Base-by-base conservation (phyloP, 75 land plant species). In the Sequoiadendron giganteum region DNA sequence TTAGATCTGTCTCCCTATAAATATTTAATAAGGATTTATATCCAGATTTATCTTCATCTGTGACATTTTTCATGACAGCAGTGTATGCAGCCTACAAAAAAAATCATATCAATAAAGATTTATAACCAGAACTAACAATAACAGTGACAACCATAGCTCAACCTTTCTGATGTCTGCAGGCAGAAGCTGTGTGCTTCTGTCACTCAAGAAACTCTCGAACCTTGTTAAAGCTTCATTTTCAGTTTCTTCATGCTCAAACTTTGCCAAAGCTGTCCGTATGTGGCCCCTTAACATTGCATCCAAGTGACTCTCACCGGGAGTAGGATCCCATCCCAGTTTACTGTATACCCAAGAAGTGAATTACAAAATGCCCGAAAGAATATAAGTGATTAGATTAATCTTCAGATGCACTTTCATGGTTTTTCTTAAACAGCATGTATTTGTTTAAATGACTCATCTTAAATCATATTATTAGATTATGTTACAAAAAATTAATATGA, bases 161-260 rank as follows among this genome's bases (percentile, higher is more conserved):
- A 97, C 99, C 93, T 90, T 97, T 94, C 99, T 94, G 19, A 92
- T 91, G 86, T 98, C 99, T 58, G 99, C 93, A 79, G 97, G 96
- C 34, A 98, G 94, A 25, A 95, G 91, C 34, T 94, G 87, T 30
- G 96, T 94, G 84, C 88, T 92, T 90, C 95, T 92, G 89, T 98
- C 99, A 40, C 91, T 88, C 48, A 97, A 83, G 89, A 91, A 98
- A 42, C 88, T 93, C 39, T 93, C 85, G 86, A 97, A 98, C 7
- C 99, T 95, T 86, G 92, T 92, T 15, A 70, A 83, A 61, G 96
- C 97, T 91, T 98, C 99, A 30, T 86, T 85, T 70, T 87, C 43
- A 16, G 97, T 95, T 32, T 49, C 84, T 32, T 96, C 95, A 91
- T 97, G 92, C 19, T 95, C 99, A 90, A 95, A 89, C 38, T 84